Base-by-base conservation (phyloP, 164 flowering plant species). In the Brasenia schreberi region DNA sequence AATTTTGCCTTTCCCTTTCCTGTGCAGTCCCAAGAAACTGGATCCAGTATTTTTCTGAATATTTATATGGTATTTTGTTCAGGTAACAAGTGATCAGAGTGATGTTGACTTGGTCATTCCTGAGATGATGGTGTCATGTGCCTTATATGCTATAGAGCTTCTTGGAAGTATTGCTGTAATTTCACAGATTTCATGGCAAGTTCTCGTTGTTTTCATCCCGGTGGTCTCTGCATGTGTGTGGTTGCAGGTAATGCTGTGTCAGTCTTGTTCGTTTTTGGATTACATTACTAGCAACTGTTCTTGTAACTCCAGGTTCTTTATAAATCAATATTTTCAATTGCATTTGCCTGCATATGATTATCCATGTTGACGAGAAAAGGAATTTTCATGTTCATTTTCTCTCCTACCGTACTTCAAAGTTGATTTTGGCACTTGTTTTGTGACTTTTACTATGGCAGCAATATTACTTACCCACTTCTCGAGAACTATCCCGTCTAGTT, bases 401-500 rank as follows among this genome's bases (percentile, higher is more conserved):
- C 39, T 33, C 39, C 4, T 49, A 49, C 16, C 10, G 4, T 2
- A 9, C 10, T 6, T 49, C 12, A 49, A 9, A 49, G 14, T 49
- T 49, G 56, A 49, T 49, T 49, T 49, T 49, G 16, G 1, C 56
- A 7, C 9, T 49, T 5, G 10, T 49, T 49, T 49, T 49, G 12
- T 64, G 33, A 18, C n/a, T 49, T 76, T 33, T 4, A 59, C 10
- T 11, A 5, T 61, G 33, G 18, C 78, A 81, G 81, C 80, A 70
- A 79, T 81, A 81, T 68, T 79, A 78, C 68, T 56, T 77, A 65
- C 64, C 74, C 1, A 33, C 77, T 0, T 75, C 80, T 18, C 68
- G 81, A 45, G 82, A 79, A 65, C 59, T 79, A 49, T 53, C 81
- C 44, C 72, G 84, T 19, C 65, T 81, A 18, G 64, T 64, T 65